Conservation (phyloP, 495 filamentous ascomycete species). For the Aspergillus cavernicola region DNA sequence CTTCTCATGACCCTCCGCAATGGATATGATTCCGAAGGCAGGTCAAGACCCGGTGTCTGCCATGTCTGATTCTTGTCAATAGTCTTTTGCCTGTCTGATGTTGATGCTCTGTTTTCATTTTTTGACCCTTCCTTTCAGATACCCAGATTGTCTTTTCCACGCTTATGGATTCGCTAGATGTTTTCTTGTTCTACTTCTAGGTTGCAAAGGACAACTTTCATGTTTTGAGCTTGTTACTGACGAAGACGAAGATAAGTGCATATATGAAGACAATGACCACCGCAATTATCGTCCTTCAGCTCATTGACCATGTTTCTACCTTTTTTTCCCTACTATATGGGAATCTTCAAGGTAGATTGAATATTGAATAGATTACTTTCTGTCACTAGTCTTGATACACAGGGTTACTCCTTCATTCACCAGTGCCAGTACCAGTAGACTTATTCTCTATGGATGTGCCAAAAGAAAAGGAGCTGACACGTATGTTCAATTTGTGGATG, state of each 20-base stretch:
- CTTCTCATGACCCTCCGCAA: not conserved
- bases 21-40: not conserved
- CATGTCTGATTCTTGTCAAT: constrained; percentile 6
- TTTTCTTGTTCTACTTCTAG: constrained; percentile 3
- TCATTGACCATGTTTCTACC: not conserved
- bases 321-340: not conserved
- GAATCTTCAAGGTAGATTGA: not conserved
- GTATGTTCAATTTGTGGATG: too few species aligned
- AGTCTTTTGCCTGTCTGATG: constrained; percentile 11
- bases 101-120: not conserved
- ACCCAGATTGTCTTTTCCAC: constrained; percentile 20
- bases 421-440: too few species aligned
- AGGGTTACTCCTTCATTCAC: too few species aligned
- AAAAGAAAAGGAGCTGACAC: too few species aligned
- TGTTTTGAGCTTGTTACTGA: constrained; percentile 6
- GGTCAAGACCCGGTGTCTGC: not conserved
- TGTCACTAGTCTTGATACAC: too few species aligned
- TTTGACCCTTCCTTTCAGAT: constrained; percentile 20
- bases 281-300: not conserved
- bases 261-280: constrained; percentile 4
- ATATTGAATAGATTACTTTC: not conserved
- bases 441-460: too few species aligned
- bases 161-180: constrained; percentile 16
- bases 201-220: not conserved
- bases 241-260: not conserved